Conservation (phyloP, 306 rosid genomes). For the Delonix regia region DNA sequence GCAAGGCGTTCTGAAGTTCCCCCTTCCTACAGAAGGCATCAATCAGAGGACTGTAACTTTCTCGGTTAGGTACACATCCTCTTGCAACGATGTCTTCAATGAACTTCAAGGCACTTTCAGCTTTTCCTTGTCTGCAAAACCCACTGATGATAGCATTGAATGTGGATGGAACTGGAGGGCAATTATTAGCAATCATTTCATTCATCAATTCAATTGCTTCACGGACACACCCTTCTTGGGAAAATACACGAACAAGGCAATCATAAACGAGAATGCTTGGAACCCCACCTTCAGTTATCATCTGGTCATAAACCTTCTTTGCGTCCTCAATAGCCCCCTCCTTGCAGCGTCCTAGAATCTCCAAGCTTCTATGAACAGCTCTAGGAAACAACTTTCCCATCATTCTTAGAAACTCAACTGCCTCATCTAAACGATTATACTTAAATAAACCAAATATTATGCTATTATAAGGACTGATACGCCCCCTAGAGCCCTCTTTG, state of each 20-base stretch:
- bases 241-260: conserved; percentile 54
- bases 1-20: conserved; percentile 57
- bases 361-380: conserved; percentile 66
- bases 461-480: conserved; percentile 72
- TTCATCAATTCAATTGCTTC: conserved; percentile 70
- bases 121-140: conserved; percentile 61
- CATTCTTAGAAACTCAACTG: conserved; percentile 52
- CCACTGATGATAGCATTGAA: conserved; percentile 56
- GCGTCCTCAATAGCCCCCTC: conserved; percentile 60
- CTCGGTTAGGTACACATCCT: conserved; percentile 54
- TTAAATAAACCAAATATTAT: conserved; percentile 70
- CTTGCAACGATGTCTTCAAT: conserved; percentile 62
- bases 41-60: conserved; percentile 56
- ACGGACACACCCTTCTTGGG: conserved; percentile 47
- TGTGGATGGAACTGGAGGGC: conserved; percentile 60
- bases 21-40: conserved; percentile 53
- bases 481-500: conserved; percentile 54
- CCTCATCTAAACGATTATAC: conserved; percentile 56
- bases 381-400: conserved; percentile 65
- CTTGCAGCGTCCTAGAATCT: conserved; percentile 48
- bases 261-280: conserved; percentile 69
- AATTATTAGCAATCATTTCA: conserved; percentile 61
- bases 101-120: conserved; percentile 57
- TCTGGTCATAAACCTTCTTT: conserved; percentile 57
- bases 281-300: conserved; percentile 57